Base-by-base conservation (phyloP, 176 grass and related monocot species). In the Juncus inflexus region DNA sequence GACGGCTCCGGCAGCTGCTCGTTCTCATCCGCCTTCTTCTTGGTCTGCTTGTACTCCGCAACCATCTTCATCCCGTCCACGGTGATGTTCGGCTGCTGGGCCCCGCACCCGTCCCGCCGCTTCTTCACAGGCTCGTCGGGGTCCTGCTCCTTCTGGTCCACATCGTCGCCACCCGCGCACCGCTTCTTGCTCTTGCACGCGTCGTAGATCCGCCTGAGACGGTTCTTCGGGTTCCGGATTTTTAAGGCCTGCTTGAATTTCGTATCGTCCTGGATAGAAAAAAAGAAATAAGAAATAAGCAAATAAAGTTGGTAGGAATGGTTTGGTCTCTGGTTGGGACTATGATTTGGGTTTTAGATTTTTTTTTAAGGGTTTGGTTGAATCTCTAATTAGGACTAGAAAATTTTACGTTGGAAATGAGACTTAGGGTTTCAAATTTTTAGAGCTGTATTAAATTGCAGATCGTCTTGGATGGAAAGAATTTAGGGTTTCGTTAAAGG, bases 31-130 rank as follows among this genome's bases (percentile, higher is more conserved):
- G 37, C 74, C 76, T 89, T 97, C 83, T 86, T 97, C 80, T 97
- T 97, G 64, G 84, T 12, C 73, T 79, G 79, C 85, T 97, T 91
- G 53, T 83, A 97, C 70, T 97, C 94, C 40, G 88, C 94, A 69
- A 97, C 85, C 94, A 97, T 97, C 73, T 89, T 97, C 94, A 97
- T 97, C 37, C 94, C 94, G 77, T 97, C 94, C 35, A 97, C 82
- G 39, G 94, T 97, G 61, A 97, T 97, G 79, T 84, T 97, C 64
- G 92, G 87, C 84, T 97, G 92, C 72, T 91, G 92, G 70, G 92
- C 92, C 66, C 92, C 87, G 68, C 92, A 97, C 35, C 92, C 92
- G 71, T 80, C 80, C 76, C 80, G 52, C 50, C 62, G 86, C 82
- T 89, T 97, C 70, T 97, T 97, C 4, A 84, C 74, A 15, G 87